Conservation (phyloP, 1,284 basidiomycete genomes). For the Meripilus lineatus region DNA sequence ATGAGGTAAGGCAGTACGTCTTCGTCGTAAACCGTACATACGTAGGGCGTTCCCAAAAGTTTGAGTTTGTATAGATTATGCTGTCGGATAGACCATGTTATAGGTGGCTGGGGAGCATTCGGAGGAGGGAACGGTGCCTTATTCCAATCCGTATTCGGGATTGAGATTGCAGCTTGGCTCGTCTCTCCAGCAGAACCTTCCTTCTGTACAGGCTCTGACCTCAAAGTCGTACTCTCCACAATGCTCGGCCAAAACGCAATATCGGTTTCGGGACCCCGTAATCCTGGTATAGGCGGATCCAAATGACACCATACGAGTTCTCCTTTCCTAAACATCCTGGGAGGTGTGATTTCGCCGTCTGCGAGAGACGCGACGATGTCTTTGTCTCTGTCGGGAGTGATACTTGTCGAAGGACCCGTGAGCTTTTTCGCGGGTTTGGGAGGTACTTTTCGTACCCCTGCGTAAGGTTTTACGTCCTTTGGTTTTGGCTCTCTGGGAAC, state of each 20-base stretch:
- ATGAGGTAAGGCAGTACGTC: slow-evolving; percentile 69
- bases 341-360: slow-evolving; percentile 34
- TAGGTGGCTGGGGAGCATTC: no score
- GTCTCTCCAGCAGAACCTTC: background rate
- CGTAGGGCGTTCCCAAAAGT: slow-evolving; percentile 51
- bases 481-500: slow-evolving; percentile 3
- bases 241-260: slow-evolving; percentile 73
- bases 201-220: slow-evolving; percentile 23
- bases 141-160: slow-evolving; percentile 6
- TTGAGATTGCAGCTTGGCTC: background rate
- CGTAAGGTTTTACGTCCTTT: slow-evolving; percentile 39
- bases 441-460: slow-evolving; percentile 49
- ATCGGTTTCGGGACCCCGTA: slow-evolving; percentile 30
- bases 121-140: no score
- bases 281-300: slow-evolving; percentile 41
- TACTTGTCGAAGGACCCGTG: slow-evolving; percentile 42
- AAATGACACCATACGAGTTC: slow-evolving; percentile 75
- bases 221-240: slow-evolving; percentile 55
- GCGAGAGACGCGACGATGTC: slow-evolving; percentile 53
- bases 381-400: slow-evolving; percentile 52
- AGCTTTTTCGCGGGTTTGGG: slow-evolving; percentile 32
- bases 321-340: slow-evolving; percentile 57
- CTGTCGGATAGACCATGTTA: slow-evolving; percentile 56
- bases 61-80: slow-evolving; percentile 56
- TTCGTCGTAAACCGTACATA: slow-evolving; percentile 42